Base-by-base conservation (phyloP, 345 rosid genomes). In the Linum lewisii region DNA sequence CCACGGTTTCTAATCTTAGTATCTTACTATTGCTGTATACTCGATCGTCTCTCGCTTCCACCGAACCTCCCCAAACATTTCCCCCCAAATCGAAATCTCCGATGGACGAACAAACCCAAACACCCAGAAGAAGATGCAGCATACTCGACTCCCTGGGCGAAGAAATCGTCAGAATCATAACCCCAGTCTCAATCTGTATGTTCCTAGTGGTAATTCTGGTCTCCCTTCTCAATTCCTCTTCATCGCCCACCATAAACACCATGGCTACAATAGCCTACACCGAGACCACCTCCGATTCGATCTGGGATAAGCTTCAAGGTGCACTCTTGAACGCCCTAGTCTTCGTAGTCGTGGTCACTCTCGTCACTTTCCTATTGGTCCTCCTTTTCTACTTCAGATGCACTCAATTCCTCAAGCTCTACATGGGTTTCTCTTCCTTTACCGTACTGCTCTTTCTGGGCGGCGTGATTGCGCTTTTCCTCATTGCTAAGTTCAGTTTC, bases 151-250 rank as follows among this genome's bases (percentile, higher is more conserved):
- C 85, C 7, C 19, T 88, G 37, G 96, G 98, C 1, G 93, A 86
- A 80, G 96, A 92, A 68, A 82, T 92, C 70, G 67, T 92, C 77
- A 71, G 82, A 77, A 92, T 92, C 69, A 26, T 92, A 37, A 79
- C 81, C 7, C 96, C 96, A 2, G 98, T 88, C 63, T 88, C 95
- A 59, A 84, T 86, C 54, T 88, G 98, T 73, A 88, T 86, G 96
- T 65, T 88, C 59, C 29, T 83, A 62, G 96, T 91, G 72, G 96
- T 88, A 25, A 73, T 86, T 75, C 73, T 92, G 38, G 98, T 86
- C 56, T 79, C 87, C 18, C 61, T 83, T 54, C 76, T 92, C 59
- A 79, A 78, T 67, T 61, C 88, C 20, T 78, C 90, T 20, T 51
- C 26, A 10, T 75, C 90, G 6, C 38, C 73, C 0, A 71, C 85